These are phyloP conservation scores for Nakazawaea holstii DNA, from an alignment of 805 yeast species.

Conservation along the genomic window DNA sequence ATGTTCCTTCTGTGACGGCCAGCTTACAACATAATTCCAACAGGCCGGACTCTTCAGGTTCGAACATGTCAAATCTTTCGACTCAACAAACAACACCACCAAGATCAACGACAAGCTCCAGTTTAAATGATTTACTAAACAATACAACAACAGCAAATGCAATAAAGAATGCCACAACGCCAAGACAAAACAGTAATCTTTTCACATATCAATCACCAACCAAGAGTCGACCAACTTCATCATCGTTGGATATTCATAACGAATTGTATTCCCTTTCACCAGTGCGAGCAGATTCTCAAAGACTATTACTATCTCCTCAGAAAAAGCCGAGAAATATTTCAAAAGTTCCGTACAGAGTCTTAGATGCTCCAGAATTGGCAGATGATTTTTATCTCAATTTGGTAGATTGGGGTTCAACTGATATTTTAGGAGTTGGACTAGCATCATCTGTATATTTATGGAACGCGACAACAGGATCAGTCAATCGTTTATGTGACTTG, in stretches of 20 bases:
- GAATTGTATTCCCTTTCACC: slow-evolving; percentile 81
- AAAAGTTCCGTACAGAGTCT: slow-evolving; percentile 84
- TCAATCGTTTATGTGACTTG: slow-evolving; percentile 73
- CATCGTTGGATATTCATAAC: slow-evolving; percentile 55
- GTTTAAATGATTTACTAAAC: slow-evolving; percentile 1
- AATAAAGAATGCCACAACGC: slow-evolving; percentile 20
- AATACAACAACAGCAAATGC: neutral
- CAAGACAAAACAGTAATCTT: slow-evolving; percentile 47
- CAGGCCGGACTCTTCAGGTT: slow-evolving; percentile 15
- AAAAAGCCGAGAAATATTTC: slow-evolving; percentile 73
- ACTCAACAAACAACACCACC: slow-evolving; percentile 23
- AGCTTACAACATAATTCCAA: slow-evolving; percentile 15
- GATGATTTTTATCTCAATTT: slow-evolving; percentile 91
- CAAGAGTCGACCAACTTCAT: slow-evolving; percentile 55
- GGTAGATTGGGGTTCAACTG: slow-evolving; percentile 93
- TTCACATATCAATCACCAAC: slow-evolving; percentile 74
- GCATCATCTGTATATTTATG: slow-evolving; percentile 86
- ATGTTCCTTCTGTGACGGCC: slow-evolving; percentile 50
- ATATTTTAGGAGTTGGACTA: slow-evolving; percentile 83
- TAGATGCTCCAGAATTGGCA: slow-evolving; percentile 93
- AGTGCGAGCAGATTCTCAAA: slow-evolving; percentile 83
- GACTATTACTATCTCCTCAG: slow-evolving; percentile 73
- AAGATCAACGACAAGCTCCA: slow-evolving; percentile 15
- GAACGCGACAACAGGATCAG: slow-evolving; percentile 83
- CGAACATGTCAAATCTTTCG: slow-evolving; percentile 11